These are phyloP conservation scores for Fragilariopsis cylindrus DNA, from an alignment of 108 stramenopile species.

Conservation along the genomic window DNA sequence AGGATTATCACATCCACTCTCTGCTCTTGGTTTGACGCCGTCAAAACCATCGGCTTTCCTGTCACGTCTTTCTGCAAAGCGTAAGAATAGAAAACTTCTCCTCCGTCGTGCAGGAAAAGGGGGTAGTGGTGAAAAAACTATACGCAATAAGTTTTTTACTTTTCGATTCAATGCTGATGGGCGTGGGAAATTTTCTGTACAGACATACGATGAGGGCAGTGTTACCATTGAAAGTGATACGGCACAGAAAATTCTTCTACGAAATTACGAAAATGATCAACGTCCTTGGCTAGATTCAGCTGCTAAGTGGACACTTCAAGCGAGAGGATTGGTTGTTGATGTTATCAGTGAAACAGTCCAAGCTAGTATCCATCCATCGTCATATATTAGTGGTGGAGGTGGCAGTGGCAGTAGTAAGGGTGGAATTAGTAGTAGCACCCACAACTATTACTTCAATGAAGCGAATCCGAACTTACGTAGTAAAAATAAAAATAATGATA, in stretches of 20 bases:
- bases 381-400: not conserved
- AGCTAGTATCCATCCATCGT: slow-evolving; percentile 5
- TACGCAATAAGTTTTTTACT: slow-evolving; percentile 15
- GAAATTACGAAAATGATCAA: slow-evolving; percentile 12
- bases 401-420: not conserved
- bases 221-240: slow-evolving; percentile 19
- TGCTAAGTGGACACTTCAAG: slow-evolving; percentile 30
- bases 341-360: slow-evolving; percentile 29
- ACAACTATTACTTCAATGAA: too few species aligned
- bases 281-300: slow-evolving; percentile 24
- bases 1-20: too few species aligned
- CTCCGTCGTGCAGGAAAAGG: not conserved
- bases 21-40: too few species aligned
- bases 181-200: slow-evolving; percentile 28
- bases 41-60: too few species aligned
- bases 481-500: not conserved
- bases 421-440: not conserved
- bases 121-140: not conserved
- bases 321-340: slow-evolving; percentile 29
- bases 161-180: slow-evolving; percentile 42
- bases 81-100: not conserved
- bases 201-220: slow-evolving; percentile 25
- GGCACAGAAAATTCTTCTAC: slow-evolving; percentile 24
- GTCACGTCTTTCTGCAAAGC: too few species aligned
- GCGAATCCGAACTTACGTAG: not conserved